Conservation (phyloP, 1,139 yeast genomes). For the Pichia cactophila region DNA sequence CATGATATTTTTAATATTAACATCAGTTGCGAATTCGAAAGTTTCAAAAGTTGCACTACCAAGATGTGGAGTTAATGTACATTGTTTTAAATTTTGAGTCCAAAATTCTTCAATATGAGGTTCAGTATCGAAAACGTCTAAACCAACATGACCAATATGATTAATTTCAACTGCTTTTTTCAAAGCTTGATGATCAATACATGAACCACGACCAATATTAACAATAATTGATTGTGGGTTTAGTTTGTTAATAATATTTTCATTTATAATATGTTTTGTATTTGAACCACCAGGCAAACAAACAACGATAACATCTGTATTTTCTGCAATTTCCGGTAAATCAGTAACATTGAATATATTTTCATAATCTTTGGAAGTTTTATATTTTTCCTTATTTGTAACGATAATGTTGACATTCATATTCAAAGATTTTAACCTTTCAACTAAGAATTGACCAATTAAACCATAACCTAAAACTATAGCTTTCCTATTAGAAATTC, state of each 20-base stretch:
- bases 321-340: constrained; percentile 31
- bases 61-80: constrained; percentile 63
- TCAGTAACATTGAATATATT: constrained; percentile 1
- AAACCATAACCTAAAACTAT: constrained; percentile 75
- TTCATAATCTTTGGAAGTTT: background rate
- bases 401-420: constrained; percentile 38
- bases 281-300: constrained; percentile 61
- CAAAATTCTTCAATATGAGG: constrained; percentile 40
- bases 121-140: constrained; percentile 74
- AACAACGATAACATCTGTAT: constrained; percentile 52
- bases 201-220: constrained; percentile 73
- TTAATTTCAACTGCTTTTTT: constrained; percentile 62
- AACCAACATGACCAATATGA: constrained; percentile 63
- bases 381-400: constrained; percentile 6
- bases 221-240: constrained; percentile 53
- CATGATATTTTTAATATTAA: constrained; percentile 41
- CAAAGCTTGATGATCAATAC: constrained; percentile 67
- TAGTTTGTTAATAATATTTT: constrained; percentile 40
- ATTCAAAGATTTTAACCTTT: constrained; percentile 49
- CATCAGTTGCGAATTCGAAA: constrained; percentile 40
- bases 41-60: constrained; percentile 62
- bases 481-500: constrained; percentile 26
- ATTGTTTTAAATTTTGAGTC: constrained; percentile 29
- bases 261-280: constrained; percentile 51
- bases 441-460: constrained; percentile 62